Base-by-base conservation (phyloP, 345 rosid species). In the Alliaria petiolata region DNA sequence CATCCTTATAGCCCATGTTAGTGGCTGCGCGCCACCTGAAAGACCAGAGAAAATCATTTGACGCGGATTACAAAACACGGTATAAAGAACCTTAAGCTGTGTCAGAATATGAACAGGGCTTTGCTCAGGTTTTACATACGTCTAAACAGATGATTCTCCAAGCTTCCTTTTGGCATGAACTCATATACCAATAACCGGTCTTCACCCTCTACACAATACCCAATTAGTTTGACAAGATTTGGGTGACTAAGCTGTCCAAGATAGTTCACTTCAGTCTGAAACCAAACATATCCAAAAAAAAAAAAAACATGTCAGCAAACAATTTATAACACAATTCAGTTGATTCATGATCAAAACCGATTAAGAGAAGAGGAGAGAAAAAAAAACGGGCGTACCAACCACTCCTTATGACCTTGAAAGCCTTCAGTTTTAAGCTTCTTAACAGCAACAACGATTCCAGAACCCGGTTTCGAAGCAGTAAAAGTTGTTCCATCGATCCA, bases 371-470 rank as follows among this genome's bases (percentile, higher is more conserved):
- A n/a, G n/a, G 45, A 14, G 45, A 14, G 40, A 58, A 15, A 36
- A 6, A 38, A 8, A 74, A 42, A 69, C 0, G 12, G n/a, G 40
- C 83, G 77, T 36, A 95, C 99, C 97, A 95, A 52, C 99, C 99
- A 95, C 85, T 95, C 99, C 72, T 95, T 91, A 81, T 95, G 99
- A 50, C 99, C 99, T 75, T 95, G 99, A 78, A 85, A 88, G 10
- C 99, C 99, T 80, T 95, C 97, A 54, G 93, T 87, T 75, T 89
- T 95, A 46, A 95, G 95, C 74, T 84, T 91, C 86, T 95, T 95
- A 52, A 89, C 99, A 38, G 99, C 99, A 40, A 95, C 90, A 51
- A 95, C 99, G 77, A 91, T 82, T 65, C 99, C 95, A 1, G 89
- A 89, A 57, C 97, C 97, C 19, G 99, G 93, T 76, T 57, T 89